Evolutionary conservation across 345 rosid genomes (phyloP).

Genomic region (Populus davidiana): DNA sequence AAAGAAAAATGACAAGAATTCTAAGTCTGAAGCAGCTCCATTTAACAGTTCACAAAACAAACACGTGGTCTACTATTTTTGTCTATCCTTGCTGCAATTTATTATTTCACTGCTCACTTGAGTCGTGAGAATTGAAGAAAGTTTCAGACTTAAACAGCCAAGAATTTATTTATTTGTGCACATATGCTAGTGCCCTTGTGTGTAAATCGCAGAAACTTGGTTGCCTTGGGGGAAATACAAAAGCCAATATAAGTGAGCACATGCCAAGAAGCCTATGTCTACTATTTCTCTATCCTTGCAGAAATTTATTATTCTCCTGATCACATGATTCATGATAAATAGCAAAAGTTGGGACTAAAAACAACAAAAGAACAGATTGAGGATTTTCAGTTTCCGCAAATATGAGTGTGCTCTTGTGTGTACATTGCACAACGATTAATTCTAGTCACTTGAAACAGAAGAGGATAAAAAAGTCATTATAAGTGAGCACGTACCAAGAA

Average conservation of each 20-base stretch:
- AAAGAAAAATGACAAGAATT: background rate
- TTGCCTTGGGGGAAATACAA: too few relatives aligned
- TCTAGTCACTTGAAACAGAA: background rate
- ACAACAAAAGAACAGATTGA: background rate
- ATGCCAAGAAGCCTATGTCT: too few relatives aligned
- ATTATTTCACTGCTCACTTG: too few relatives aligned
- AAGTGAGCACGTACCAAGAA: constrained; percentile 59
- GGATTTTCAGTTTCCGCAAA: background rate
- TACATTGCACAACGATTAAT: background rate
- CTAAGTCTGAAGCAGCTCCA: background rate
- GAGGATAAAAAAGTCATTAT: background rate
- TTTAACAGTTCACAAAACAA: background rate
- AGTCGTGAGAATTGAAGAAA: too few relatives aligned
- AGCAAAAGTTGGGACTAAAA: background rate
- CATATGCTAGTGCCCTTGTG: too few relatives aligned
- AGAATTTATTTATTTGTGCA: too few relatives aligned
- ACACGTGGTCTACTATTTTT: background rate
- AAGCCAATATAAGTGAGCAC: too few relatives aligned
- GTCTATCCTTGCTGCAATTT: background rate
- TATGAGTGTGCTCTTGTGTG: background rate
- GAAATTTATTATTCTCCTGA: too few relatives aligned
- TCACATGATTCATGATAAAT: background rate
- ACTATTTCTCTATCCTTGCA: too few relatives aligned
- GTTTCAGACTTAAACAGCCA: too few relatives aligned
- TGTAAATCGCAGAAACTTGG: too few relatives aligned